phyloP scores from a whole-genome alignment of 2,329 filamentous ascomycete genomes.

The Colletotrichum brevisporum region DNA sequence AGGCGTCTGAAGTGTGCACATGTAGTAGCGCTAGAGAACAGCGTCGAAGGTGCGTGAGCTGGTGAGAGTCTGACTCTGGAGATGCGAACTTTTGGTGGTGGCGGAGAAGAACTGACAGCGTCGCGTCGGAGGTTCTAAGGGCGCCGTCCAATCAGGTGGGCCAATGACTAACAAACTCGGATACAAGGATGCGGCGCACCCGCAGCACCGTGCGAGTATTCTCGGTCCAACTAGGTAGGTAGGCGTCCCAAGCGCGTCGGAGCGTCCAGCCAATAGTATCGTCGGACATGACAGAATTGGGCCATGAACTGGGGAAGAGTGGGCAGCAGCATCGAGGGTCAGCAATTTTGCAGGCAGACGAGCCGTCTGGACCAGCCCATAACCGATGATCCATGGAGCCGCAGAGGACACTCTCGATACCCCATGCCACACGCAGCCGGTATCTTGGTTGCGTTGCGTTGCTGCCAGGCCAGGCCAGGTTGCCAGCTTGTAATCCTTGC shows the following conservation, averaged over 20 bases:
- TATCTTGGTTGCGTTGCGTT: conserved; percentile 8
- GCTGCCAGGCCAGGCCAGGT: no score
- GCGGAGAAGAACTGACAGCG: conserved; percentile 18
- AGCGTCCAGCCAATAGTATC: conserved; percentile 35
- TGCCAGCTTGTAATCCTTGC: conserved; percentile 24
- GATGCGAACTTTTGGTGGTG: conserved; percentile 16
- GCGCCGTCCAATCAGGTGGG: conserved; percentile 20
- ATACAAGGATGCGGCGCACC: conserved; percentile 38
- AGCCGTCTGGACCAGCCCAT: conserved; percentile 34
- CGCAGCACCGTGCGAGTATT: conserved; percentile 28
- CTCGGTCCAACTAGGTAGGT: conserved; percentile 17
- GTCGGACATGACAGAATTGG: conserved; percentile 33
- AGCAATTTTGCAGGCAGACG: conserved; percentile 26
- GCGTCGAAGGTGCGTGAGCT: conserved; percentile 1
- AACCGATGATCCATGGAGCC: conserved; percentile 35
- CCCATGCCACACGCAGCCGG: not conserved
- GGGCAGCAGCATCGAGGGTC: conserved; percentile 12
- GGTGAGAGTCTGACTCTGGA: not conserved
- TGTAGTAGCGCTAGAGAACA: conserved; percentile 22
- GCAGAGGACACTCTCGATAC: not conserved
- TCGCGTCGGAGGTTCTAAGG: not conserved
- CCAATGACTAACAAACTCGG: conserved; percentile 36
- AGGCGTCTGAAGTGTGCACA: conserved; percentile 35
- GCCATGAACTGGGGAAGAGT: conserved; percentile 33
- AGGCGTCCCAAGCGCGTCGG: conserved; percentile 28